phyloP scores from a whole-genome alignment of 441 rosid species.

The Gossypium davidsonii region DNA sequence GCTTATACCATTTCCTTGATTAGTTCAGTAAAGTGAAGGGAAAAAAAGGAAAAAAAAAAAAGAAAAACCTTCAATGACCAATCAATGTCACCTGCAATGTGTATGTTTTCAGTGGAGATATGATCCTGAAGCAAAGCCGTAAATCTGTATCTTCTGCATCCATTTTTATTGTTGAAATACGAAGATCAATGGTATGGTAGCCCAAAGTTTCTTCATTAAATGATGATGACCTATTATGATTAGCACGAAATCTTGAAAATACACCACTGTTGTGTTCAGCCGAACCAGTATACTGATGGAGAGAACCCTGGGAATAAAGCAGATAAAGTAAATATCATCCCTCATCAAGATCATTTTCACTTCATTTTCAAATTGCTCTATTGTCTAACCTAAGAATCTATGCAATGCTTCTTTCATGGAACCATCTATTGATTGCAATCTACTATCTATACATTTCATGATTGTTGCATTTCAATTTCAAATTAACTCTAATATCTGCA shows the following conservation, averaged over 20 bases:
- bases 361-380: not conserved
- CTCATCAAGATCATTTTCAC: not conserved
- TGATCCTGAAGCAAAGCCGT: conserved; percentile 85
- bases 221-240: conserved; percentile 53
- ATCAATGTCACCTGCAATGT: conserved; percentile 68
- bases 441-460: not conserved
- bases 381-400: not conserved
- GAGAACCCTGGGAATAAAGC: conserved; percentile 47
- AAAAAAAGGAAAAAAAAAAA: not conserved
- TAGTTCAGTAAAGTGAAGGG: not conserved
- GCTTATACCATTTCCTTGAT: not conserved
- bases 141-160: conserved; percentile 78
- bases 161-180: conserved; percentile 60
- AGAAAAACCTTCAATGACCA: not conserved
- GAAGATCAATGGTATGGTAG: conserved; percentile 58
- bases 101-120: conserved; percentile 69
- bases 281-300: conserved; percentile 51
- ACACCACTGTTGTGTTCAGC: conserved; percentile 57
- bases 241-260: conserved; percentile 69
- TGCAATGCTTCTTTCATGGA: not conserved
- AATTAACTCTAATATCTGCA: not conserved
- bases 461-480: not conserved
- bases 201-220: conserved; percentile 50
- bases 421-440: not conserved
- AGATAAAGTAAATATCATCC: conserved; percentile 17